A percentile compares a stretch with the other conserved stretches of the same genome.
These are phyloP conservation scores for Gnomoniopsis sp. DNA, from an alignment of 2,329 filamentous ascomycete genomes.

Conservation along the genomic window DNA sequence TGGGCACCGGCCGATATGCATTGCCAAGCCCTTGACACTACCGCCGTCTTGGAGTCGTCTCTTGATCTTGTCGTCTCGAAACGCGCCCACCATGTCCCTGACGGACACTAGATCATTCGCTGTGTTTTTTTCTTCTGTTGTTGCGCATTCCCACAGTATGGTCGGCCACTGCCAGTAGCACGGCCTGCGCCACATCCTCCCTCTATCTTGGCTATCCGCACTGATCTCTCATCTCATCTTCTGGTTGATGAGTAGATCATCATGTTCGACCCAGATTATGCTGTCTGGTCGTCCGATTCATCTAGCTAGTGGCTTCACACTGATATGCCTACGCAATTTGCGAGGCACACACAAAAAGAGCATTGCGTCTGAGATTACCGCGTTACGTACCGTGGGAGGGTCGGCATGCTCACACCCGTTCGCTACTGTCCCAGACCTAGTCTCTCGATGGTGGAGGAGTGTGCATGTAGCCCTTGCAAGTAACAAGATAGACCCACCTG, in stretches of 20 bases:
- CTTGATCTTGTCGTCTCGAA: constrained; percentile 4
- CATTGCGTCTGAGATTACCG: neutral
- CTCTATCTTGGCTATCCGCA: neutral
- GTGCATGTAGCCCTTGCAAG: neutral
- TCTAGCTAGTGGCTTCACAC: too few species aligned
- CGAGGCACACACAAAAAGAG: neutral
- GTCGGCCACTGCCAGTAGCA: neutral
- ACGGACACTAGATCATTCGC: neutral
- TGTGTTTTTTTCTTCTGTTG: too few species aligned
- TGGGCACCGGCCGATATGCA: too few species aligned
- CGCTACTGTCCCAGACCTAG: constrained; percentile 3
- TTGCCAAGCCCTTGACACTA: constrained; percentile 13
- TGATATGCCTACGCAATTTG: neutral
- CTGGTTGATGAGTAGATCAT: neutral
- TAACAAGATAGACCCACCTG: constrained; percentile 13
- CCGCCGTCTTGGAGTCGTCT: constrained; percentile 11
- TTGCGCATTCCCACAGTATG: neutral
- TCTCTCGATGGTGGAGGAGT: neutral
- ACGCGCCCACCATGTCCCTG: constrained; percentile 3
- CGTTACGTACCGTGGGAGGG: constrained; percentile 10
- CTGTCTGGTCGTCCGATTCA: neutral
- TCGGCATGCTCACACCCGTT: constrained; percentile 17
- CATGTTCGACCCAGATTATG: neutral
- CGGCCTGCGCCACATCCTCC: neutral
- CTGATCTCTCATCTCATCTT: neutral